Base-by-base conservation (phyloP, 2,329 filamentous ascomycete genomes). In the Botrytis aclada region DNA sequence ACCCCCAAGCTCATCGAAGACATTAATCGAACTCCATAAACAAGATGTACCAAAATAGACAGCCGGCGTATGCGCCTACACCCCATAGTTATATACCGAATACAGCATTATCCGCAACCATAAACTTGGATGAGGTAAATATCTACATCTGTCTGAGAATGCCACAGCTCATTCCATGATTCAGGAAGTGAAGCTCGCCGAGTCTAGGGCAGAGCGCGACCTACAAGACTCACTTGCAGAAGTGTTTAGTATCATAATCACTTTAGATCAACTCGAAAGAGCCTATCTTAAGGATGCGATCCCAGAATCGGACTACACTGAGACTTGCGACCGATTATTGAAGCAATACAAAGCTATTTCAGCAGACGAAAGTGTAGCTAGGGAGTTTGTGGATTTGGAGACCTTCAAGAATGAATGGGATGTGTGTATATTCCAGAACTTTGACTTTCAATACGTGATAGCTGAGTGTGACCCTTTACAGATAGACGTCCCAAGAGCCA, bases 301-400 rank as follows among this genome's bases (percentile, higher is more conserved):
- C 69, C 89, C 92, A 9, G 96, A 98, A 83, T 87, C 88, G 70
- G 95, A 98, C 79, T 99, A 99, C 82, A 97, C 95, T 1, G 96
- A 98, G 81, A 97, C 96, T 77, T 99, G 97, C 85, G 93, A 95
- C 80, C 90, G 96, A 56, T 88, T 97, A 74, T 83, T 99, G 78
- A 97, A 97, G 83, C 96, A 99, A 84, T 99, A 99, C 86, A 97
- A 95, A 82, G 97, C 94, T 73, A 94, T 97, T 75, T 84, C 99
- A 43, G 91, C 93, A 43, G 94, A 98, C 81, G 95, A 98, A 77
- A 92, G 88, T 1, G 96, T 99, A n/a, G 88, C 92, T n/a, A 89
- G 87, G 58, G 93, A 93, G 61, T 99, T 98, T 81, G 90, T 90
- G 22, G 93, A 95, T 75, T 83, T 99, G 64, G 96, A 98, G 76